Evolutionary conservation across 2,329 filamentous ascomycete genomes (phyloP), one percentile per base, ranked within the genome.

Genomic region (Exophiala aquamarina): DNA sequence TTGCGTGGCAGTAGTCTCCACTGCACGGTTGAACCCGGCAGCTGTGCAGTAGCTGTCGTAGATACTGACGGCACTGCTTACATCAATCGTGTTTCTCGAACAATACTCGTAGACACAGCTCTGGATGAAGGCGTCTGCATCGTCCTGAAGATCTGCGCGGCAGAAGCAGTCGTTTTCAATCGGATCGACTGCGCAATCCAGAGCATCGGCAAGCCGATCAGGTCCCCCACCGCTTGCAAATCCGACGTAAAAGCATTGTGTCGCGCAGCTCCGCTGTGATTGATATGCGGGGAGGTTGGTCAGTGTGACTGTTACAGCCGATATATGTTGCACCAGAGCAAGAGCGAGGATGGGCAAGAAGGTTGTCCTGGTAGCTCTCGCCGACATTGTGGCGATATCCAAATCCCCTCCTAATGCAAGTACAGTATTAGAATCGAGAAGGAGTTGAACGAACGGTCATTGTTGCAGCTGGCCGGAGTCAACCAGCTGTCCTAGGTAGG

Each of bases 101-200:
- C 32, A 34, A 5, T 6, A n/a, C 6, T 18, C 17, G 14, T n/a
- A n/a, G 6, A 34, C 32, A 18, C 32, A 34, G 32, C 32, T 34
- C 13, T 14, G 13, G 32, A 34, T n/a, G 6, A 34, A 14, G 6
- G 32, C 32, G 17, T 34, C 32, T 14, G 32, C 32, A 14, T 34
- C 32, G 32, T 34, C 32, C 32, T 34, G 32, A 5, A 34, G 32
- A 34, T 34, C 32, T 7, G 32, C 13, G 13, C 32, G 32, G 17
- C 32, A 34, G 32, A 34, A 34, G n/a, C 32, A 34, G 32, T 34
- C 32, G 32, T 34, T 34, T 14, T 34, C 32, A 14, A 34, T 34
- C 13, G 32, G 32, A 14, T 34, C 32, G 32, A 34, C 17, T 5
- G 32, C 5, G n/a, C 32, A 34, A 14, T 34, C 32, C 32, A 34